Base-by-base conservation (phyloP, 2,329 filamentous ascomycete species). In the Diaporthe batatas region DNA sequence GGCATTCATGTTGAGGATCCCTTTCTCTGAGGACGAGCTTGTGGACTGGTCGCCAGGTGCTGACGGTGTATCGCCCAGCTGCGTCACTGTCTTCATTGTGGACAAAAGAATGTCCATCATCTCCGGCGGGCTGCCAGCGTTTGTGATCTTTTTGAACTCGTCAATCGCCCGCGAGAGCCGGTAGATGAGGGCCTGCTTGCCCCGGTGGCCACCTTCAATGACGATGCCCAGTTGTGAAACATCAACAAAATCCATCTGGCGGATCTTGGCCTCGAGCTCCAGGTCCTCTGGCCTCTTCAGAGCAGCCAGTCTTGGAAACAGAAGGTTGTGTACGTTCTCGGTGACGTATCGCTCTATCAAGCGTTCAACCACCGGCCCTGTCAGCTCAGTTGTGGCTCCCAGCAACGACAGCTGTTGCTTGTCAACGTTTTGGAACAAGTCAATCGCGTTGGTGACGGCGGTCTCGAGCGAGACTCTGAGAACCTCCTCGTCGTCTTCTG, bases 331-430 rank as follows among this genome's bases (percentile, higher is more conserved):
- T 8, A 98, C 91, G 80, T 98, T 96, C 80, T 98, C 96, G 0
- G 94, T 91, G 54, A 99, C 91, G 82, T 99, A 98, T 62, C 95
- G 92, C 82, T 99, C 96, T 76, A 99, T 98, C 78, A 99, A 87
- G 74, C 94, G 91, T 83, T 99, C 97, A 1, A 99, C 95, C 11
- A 97, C 85, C 1, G 95, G 94, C 0, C 96, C 96, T 0, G 96
- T 98, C 68, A 99, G 84, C 79, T 98, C 95, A 2, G 97, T 99
- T 1, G 95, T 98, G 6, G 95, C 94, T 23, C 95, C 96, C 6
- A 99, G 87, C 47, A 97, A 87, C 3, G 96, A 98, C 36, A 99
- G 86, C 78, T 98, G 96, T 78, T 97, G 94, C 81, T 98, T 98
- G 80, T 99, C 96, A 7, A 99, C 96, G 73, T 92, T 91, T 78